Base-by-base conservation (phyloP, 2,329 filamentous ascomycete genomes). In the Trichoderma oligosporum region DNA sequence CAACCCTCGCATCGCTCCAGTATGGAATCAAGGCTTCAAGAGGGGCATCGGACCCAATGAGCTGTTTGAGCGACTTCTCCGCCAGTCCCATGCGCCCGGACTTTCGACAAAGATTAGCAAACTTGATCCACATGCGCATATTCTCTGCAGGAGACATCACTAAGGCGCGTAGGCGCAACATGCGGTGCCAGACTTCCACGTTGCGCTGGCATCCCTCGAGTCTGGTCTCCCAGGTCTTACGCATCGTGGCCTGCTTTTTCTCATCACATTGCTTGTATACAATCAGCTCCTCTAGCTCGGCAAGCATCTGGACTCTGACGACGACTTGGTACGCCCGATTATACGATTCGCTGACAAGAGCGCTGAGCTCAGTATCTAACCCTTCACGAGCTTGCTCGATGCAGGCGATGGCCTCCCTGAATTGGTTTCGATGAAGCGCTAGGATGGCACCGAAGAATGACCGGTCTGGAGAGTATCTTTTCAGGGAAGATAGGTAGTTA, bases 51-150 rank as follows among this genome's bases (percentile, higher is more conserved):
- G 80, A 84, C 25, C 87, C 88, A 56, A 97, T 87, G n/a, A 99
- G 79, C 60, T 91, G 90, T 70, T 94, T 92, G 53, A 99, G 77
- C 9, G 92, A 95, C 74, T 96, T 95, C 74, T 99, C 94, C 1
- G 94, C 94, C 47, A 99, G 82, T 8, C 94, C 93, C 80, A 93
- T 92, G 27, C 94, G 88, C 58, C 91, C 89, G 42, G 93, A 96
- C 73, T 99, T 99, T 66, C 95, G 89, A 73, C 95, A 99, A 5
- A 99, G 83, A 66, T 97, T 99, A 66, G 94, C 90, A 70, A 97
- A 99, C 71, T 99, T 99, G 78, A 99, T 97, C 86, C 92, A 97
- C 91, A 99, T 99, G 67, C 96, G 89, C 79, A 96, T 91, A 67
- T 97, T 97, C 70, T 99, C 92, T 31, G 84, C 84, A 0, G 95